phyloP scores from a whole-genome alignment of 2,329 filamentous ascomycete genomes.

The Sphaerulina vaccinii region DNA sequence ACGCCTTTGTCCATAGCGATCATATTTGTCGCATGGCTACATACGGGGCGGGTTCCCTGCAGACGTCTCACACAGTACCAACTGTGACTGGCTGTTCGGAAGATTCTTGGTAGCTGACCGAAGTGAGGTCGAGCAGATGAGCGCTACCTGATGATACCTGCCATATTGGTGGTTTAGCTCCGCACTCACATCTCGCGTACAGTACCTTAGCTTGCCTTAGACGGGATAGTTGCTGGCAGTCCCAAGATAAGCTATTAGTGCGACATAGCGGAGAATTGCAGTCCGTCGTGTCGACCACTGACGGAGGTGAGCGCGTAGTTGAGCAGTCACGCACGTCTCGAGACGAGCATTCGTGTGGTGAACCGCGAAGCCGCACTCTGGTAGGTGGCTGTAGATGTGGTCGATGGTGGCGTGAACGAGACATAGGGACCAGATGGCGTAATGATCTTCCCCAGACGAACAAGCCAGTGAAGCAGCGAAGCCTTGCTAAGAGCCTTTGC shows the following conservation, averaged over 20 bases:
- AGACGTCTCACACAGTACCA: background rate
- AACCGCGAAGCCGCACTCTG: no score
- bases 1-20: background rate
- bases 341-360: no score
- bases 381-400: background rate
- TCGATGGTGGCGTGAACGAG: background rate
- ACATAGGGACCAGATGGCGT: background rate
- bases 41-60: background rate
- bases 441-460: background rate
- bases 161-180: background rate
- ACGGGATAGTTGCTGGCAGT: background rate
- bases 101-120: background rate
- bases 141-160: constrained; percentile 12
- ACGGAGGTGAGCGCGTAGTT: no score
- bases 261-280: background rate
- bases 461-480: background rate
- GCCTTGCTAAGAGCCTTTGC: constrained; percentile 1
- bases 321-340: no score
- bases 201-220: background rate
- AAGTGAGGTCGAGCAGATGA: background rate
- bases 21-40: background rate
- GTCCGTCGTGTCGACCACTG: background rate
- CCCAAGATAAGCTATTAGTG: background rate
- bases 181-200: background rate
- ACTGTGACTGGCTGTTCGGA: background rate